Base-by-base conservation (phyloP, 2,329 filamentous ascomycete species). In the Graphilbum fragrans region DNA sequence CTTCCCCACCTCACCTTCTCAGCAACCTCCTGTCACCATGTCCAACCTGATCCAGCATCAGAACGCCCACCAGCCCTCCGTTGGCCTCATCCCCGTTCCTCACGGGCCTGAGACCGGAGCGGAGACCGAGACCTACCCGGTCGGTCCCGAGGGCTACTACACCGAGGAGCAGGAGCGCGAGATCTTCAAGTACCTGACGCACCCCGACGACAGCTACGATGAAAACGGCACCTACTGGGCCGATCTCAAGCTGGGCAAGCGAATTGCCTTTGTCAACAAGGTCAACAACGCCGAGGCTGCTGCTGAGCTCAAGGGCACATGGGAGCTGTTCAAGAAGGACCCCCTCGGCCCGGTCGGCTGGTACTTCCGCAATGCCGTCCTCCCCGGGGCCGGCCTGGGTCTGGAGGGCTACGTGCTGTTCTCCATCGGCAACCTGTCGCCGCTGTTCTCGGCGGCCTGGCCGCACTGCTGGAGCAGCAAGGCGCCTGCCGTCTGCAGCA, bases 381-480 rank as follows among this genome's bases (percentile, higher is more conserved):
- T 96, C 44, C 90, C 90, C 38, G 90, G 90, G 62, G 87, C 87
- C 50, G 90, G 90, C 58, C 77, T 96, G 39, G 82, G 87, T 57
- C 74, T 96, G 22, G 90, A 96, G 71, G 90, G 86, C 53, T 96
- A 95, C 57, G 88, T 95, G 34, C 74, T 96, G 18, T 96, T 96
- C 70, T 95, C 88, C 48, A 95, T 96, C 52, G 90, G 90, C 44
- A 95, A 94, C 61, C 68, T 96, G 49, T 78, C 83, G 55, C 84
- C 88, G 5, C 71, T 96, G 11, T 90, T 94, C 56, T 62, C 76
- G 46, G 70, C 75, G 27, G 76, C 78, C 6, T 96, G 90, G 72
- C 74, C 78, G 1, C 52, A 64, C 4, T 96, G 90, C 67, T 96
- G 90, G 90, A 69, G 67, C 12, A 42, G 21, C 35, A 65, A 67